Evolutionary conservation across 345 rosid genomes (phyloP).

Genomic region (Carallia brachiata): DNA sequence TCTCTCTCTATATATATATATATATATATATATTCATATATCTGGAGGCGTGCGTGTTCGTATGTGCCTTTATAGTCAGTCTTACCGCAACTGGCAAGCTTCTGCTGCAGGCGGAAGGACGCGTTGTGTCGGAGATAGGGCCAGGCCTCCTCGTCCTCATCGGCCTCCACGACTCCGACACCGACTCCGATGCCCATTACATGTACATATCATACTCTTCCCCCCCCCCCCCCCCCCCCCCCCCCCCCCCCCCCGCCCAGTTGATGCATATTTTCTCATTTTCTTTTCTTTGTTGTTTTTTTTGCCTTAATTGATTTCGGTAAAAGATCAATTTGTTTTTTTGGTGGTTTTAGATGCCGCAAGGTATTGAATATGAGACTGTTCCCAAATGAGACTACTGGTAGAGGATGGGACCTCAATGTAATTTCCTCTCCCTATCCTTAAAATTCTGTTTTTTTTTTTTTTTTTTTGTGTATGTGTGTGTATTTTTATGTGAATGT

Average conservation of each 20-base stretch:
- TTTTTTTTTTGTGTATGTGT: not conserved
- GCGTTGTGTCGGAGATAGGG: slow-evolving; percentile 72
- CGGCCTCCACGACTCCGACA: slow-evolving; percentile 77
- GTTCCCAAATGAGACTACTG: slow-evolving; percentile 71
- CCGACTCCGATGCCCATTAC: slow-evolving; percentile 74
- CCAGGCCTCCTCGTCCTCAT: slow-evolving; percentile 81
- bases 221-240: too few species aligned
- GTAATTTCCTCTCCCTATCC: slow-evolving; percentile 32
- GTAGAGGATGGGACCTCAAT: slow-evolving; percentile 85
- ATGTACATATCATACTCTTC: slow-evolving; percentile 33
- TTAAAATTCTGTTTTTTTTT: not conserved
- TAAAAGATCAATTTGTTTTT: not conserved
- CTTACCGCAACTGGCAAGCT: not conserved
- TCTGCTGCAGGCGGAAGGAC: slow-evolving; percentile 62
- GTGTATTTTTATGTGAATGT: not conserved
- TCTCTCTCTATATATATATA: not conserved
- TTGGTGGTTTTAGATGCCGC: slow-evolving; percentile 50
- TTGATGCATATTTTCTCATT: not conserved
- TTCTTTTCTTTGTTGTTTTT: not conserved
- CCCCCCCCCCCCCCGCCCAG: too few species aligned
- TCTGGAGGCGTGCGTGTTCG: too few species aligned
- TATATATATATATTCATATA: too few species aligned
- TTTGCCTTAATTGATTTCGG: not conserved
- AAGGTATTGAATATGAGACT: slow-evolving; percentile 88
- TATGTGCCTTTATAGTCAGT: not conserved